Evolutionary conservation across 1,284 basidiomycete genomes (phyloP).

Genomic region (Sanghuangporus weigelae): DNA sequence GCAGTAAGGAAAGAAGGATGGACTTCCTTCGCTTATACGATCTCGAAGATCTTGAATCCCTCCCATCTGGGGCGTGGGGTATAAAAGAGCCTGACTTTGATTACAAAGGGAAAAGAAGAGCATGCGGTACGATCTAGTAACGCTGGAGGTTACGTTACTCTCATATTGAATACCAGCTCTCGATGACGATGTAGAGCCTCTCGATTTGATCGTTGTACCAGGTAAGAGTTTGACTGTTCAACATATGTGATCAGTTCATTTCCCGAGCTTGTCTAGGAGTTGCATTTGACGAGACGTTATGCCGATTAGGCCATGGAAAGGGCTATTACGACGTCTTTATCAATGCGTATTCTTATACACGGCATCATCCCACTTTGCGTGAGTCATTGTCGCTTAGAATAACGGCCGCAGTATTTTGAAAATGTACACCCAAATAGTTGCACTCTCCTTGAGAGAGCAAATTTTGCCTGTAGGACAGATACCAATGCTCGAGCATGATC

Average conservation of each 20-base stretch:
- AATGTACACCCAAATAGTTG: slow-evolving; percentile 38
- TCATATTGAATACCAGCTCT: slow-evolving; percentile 33
- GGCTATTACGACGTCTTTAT: slow-evolving; percentile 78
- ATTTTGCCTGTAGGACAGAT: slow-evolving; percentile 48
- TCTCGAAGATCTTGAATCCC: slow-evolving; percentile 47
- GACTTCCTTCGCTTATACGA: slow-evolving; percentile 59
- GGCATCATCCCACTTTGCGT: slow-evolving; percentile 22
- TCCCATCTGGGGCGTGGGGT: slow-evolving; percentile 63
- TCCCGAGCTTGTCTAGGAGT: slow-evolving; percentile 44
- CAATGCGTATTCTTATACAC: slow-evolving; percentile 37
- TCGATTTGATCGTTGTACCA: slow-evolving; percentile 68
- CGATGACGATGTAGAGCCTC: slow-evolving; percentile 33
- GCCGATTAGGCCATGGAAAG: slow-evolving; percentile 73
- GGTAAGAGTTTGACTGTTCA: slow-evolving; percentile 37
- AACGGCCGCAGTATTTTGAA: slow-evolving; percentile 23
- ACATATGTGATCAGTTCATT: slow-evolving; percentile 12
- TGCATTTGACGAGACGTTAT: slow-evolving; percentile 67
- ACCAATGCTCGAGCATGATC: slow-evolving; percentile 57
- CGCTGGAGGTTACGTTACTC: slow-evolving; percentile 1
- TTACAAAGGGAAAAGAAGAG: slow-evolving; percentile 39
- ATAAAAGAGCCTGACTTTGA: slow-evolving; percentile 60
- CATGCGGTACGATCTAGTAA: slow-evolving; percentile 40
- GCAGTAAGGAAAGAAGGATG: slow-evolving; percentile 46
- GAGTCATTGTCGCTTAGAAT: slow-evolving; percentile 35
- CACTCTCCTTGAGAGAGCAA: slow-evolving; percentile 61